These are phyloP conservation scores for Podila epigama DNA, from an alignment of 192 early-diverging fungal species.

Conservation along the genomic window DNA sequence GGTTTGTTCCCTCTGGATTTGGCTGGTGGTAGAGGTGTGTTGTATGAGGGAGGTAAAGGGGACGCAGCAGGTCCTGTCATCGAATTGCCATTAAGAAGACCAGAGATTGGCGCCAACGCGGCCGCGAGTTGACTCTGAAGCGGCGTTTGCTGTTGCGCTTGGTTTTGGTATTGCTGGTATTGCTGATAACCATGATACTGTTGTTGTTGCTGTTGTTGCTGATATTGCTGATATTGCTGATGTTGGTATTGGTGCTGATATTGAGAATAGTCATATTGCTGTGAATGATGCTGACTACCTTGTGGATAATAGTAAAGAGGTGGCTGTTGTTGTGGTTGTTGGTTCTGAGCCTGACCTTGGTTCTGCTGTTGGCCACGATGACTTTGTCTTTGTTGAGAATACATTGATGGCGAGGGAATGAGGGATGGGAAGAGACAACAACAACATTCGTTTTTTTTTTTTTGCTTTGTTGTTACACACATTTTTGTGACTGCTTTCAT, in stretches of 20 bases:
- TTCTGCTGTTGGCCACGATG: background rate
- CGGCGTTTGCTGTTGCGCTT: background rate
- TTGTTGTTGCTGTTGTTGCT: conserved; percentile 20
- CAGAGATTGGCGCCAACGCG: background rate
- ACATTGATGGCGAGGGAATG: background rate
- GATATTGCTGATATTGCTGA: conserved; percentile 5
- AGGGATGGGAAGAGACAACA: background rate
- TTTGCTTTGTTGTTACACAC: background rate
- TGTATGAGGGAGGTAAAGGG: conserved; percentile 26
- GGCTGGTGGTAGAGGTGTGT: conserved; percentile 25
- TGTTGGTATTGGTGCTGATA: conserved; percentile 1
- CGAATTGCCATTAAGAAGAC: background rate
- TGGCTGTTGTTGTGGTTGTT: background rate
- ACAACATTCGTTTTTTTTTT: background rate
- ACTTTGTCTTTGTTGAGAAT: background rate
- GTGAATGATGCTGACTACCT: background rate
- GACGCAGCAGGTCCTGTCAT: background rate
- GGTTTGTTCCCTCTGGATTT: background rate
- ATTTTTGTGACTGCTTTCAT: no score
- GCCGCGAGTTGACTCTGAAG: background rate
- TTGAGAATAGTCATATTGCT: background rate
- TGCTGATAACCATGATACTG: conserved; percentile 1
- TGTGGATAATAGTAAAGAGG: background rate
- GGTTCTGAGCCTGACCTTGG: background rate
- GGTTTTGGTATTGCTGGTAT: conserved; percentile 8